Percentiles rank a stretch among this genome's conserved stretches.
These are phyloP conservation scores for Hortaea sp. DNA, from an alignment of 2,329 filamentous ascomycete species.

Conservation along the genomic window DNA sequence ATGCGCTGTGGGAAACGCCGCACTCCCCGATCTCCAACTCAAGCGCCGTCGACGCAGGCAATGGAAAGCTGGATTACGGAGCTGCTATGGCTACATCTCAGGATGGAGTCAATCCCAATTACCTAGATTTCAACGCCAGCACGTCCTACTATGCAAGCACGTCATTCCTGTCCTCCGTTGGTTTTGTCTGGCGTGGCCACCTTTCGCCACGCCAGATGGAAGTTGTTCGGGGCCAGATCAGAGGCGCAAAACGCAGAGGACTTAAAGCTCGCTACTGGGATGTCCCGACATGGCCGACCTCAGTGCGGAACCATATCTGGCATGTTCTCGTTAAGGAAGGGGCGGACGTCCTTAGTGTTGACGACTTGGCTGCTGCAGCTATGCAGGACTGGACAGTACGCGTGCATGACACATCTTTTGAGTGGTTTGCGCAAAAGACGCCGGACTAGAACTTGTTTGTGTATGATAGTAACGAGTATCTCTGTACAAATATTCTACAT, in stretches of 20 bases:
- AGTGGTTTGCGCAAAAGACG: constrained; percentile 1
- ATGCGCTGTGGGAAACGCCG: constrained; percentile 29
- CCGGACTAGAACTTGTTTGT: too few relatives aligned
- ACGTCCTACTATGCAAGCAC: constrained; percentile 61
- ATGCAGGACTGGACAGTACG: constrained; percentile 34
- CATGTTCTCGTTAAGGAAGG: constrained; percentile 43
- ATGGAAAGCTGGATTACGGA: neutral
- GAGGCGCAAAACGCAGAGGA: constrained; percentile 40
- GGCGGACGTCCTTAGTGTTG: constrained; percentile 48
- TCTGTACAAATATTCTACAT: too few relatives aligned
- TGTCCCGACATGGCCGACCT: constrained; percentile 45
- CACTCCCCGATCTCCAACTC: constrained; percentile 1
- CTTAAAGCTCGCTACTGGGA: constrained; percentile 49
- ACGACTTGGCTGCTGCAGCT: constrained; percentile 44
- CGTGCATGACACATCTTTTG: constrained; percentile 4
- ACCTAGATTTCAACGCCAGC: constrained; percentile 33
- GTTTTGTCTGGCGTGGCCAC: constrained; percentile 32
- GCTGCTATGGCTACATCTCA: constrained; percentile 16
- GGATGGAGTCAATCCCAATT: constrained; percentile 25
- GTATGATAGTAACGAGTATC: too few relatives aligned
- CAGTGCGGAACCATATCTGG: constrained; percentile 46
- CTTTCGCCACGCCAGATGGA: constrained; percentile 38
- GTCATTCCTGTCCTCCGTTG: constrained; percentile 46
- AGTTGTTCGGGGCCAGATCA: constrained; percentile 42
- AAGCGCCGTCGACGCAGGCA: neutral